phyloP scores from a whole-genome alignment of 768 basidiomycete genomes.

The Tricholoma saponaceum region DNA sequence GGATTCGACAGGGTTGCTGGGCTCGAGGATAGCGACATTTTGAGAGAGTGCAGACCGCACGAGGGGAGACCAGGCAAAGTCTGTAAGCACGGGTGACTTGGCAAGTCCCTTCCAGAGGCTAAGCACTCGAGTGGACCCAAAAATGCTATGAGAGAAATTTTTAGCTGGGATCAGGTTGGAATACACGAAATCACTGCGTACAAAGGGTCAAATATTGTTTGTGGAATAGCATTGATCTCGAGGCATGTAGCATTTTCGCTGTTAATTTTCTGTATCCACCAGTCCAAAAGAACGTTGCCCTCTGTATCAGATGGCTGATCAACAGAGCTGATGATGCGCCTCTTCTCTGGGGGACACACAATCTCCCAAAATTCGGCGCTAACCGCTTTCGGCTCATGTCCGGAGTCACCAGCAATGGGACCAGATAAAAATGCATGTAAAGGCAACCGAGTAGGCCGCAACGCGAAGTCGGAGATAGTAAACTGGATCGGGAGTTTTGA shows the following conservation, averaged over 20 bases:
- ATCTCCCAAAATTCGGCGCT: constrained; percentile 41
- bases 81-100: constrained; percentile 40
- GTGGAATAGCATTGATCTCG: constrained; percentile 31
- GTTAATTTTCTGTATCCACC: constrained; percentile 39
- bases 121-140: constrained; percentile 39
- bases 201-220: background rate
- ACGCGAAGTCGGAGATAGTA: constrained; percentile 43
- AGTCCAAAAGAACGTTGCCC: constrained; percentile 36
- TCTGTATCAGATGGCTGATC: constrained; percentile 30
- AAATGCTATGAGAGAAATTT: constrained; percentile 28
- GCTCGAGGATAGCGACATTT: background rate
- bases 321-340: constrained; percentile 26
- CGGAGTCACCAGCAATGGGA: constrained; percentile 15
- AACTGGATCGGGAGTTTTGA: constrained; percentile 46
- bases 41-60: constrained; percentile 25
- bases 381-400: constrained; percentile 27
- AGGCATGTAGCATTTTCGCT: constrained; percentile 34
- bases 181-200: background rate
- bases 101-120: constrained; percentile 37
- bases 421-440: constrained; percentile 52
- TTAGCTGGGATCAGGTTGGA: background rate
- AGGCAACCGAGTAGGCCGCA: constrained; percentile 46
- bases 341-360: constrained; percentile 33
- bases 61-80: constrained; percentile 58
- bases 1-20: background rate